These are phyloP conservation scores for Iberis pinnata DNA, from an alignment of 345 rosid genomes.

Conservation along the genomic window DNA sequence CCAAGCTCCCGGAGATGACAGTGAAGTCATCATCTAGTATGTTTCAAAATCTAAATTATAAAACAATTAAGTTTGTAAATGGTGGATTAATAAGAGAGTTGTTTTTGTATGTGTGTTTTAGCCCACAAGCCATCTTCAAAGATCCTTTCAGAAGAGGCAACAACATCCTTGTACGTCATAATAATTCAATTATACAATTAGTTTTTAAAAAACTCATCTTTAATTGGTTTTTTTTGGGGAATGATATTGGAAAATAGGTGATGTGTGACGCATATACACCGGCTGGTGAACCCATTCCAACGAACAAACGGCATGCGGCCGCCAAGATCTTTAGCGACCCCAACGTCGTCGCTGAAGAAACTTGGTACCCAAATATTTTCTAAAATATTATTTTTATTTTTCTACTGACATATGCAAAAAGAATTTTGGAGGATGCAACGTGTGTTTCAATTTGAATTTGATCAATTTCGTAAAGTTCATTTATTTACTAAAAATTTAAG, in stretches of 20 bases:
- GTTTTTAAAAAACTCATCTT: background rate
- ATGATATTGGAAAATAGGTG: constrained; percentile 34
- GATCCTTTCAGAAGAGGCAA: constrained; percentile 69
- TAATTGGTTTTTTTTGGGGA: background rate
- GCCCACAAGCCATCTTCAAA: constrained; percentile 70
- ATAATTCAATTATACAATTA: background rate
- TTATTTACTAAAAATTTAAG: background rate
- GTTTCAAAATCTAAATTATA: constrained; percentile 13
- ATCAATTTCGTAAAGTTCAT: background rate
- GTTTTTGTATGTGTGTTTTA: constrained; percentile 10
- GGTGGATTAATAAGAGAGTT: background rate
- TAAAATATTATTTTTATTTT: background rate
- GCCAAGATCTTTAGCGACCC: constrained; percentile 62
- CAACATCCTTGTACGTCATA: constrained; percentile 78
- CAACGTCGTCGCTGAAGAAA: constrained; percentile 46
- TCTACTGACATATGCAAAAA: too few species aligned
- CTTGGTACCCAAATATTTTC: constrained; percentile 39
- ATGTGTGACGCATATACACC: constrained; percentile 74
- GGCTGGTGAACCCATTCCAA: constrained; percentile 59
- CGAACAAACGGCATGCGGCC: constrained; percentile 57
- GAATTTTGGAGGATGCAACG: too few species aligned
- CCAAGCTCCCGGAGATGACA: constrained; percentile 70
- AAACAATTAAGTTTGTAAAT: background rate
- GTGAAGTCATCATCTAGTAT: constrained; percentile 71
- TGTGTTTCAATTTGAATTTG: too few species aligned